These are phyloP conservation scores for Paramecium tetraurelia DNA, from an alignment of 73 alveolate species.

Conservation along the genomic window DNA sequence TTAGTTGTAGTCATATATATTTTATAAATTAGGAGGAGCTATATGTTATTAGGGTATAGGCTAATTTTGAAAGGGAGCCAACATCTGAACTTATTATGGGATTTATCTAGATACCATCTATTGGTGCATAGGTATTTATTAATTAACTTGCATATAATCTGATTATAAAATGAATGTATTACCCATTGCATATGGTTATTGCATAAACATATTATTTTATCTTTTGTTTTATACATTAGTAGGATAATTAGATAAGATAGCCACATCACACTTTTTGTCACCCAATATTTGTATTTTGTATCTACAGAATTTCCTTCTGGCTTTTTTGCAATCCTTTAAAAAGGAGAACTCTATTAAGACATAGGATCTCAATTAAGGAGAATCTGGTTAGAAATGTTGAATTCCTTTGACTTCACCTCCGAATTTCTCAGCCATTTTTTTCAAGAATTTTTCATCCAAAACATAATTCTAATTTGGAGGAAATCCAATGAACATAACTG, in stretches of 20 bases:
- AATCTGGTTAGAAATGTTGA: slow-evolving; percentile 1
- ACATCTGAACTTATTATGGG: background rate
- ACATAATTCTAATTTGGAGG: background rate
- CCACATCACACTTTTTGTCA: slow-evolving; percentile 48
- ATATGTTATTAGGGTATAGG: background rate
- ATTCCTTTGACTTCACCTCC: slow-evolving; percentile 40
- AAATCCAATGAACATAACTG: slow-evolving; percentile 32
- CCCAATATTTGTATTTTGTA: slow-evolving; percentile 24
- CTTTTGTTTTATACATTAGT: background rate
- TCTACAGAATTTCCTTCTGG: slow-evolving; percentile 48
- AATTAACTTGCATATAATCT: background rate
- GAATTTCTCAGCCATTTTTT: slow-evolving; percentile 15
- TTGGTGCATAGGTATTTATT: background rate
- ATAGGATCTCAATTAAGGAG: background rate
- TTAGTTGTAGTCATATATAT: background rate
- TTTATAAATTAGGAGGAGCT: background rate
- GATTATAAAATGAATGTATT: background rate
- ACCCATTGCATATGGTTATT: slow-evolving; percentile 11
- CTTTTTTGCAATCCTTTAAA: slow-evolving; percentile 33
- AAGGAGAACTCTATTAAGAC: background rate
- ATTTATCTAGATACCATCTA: background rate
- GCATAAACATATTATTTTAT: background rate
- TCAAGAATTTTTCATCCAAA: slow-evolving; percentile 15
- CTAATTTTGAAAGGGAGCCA: background rate
- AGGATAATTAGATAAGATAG: slow-evolving; percentile 11